phyloP scores from a whole-genome alignment of 2,329 filamentous ascomycete genomes.

The Metarhizium anisopliae region DNA sequence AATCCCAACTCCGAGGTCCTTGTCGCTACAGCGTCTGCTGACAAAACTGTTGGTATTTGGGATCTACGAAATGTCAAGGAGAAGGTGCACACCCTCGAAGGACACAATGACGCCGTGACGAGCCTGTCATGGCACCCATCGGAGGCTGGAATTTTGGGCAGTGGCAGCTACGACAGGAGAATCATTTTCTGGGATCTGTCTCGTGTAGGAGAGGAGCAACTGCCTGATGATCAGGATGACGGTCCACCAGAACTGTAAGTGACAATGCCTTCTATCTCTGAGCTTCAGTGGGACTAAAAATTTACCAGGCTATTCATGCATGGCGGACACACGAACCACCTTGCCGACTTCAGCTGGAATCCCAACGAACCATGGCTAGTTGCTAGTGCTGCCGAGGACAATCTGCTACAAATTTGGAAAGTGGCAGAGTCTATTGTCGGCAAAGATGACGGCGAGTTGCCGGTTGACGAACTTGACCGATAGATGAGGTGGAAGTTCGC shows the following conservation, averaged over 20 bases:
- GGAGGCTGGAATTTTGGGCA: conserved; percentile 80
- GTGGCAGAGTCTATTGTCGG: conserved; percentile 74
- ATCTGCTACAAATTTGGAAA: conserved; percentile 91
- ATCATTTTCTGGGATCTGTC: conserved; percentile 97
- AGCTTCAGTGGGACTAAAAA: conserved; percentile 12
- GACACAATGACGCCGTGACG: conserved; percentile 82
- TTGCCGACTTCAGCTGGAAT: conserved; percentile 98
- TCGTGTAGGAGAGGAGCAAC: conserved; percentile 85
- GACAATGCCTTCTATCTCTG: conserved; percentile 17
- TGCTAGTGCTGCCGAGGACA: conserved; percentile 92
- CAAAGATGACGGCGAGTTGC: conserved; percentile 65
- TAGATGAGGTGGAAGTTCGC: conserved; percentile 32
- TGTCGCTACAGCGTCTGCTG: conserved; percentile 85
- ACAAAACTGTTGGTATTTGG: conserved; percentile 93
- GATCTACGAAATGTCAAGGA: conserved; percentile 85
- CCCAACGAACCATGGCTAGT: conserved; percentile 94
- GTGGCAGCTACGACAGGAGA: conserved; percentile 83
- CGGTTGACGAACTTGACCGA: conserved; percentile 67
- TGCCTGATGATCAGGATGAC: conserved; percentile 89
- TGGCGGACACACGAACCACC: conserved; percentile 91
- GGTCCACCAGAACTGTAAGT: conserved; percentile 82
- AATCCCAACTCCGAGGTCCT: conserved; percentile 86
- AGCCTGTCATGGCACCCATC: conserved; percentile 92
- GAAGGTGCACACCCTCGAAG: conserved; percentile 83
- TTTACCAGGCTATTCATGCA: conserved; percentile 72